Evolutionary conservation across 2,329 filamentous ascomycete genomes (phyloP).

Genomic region (Colletotrichum abscissum): DNA sequence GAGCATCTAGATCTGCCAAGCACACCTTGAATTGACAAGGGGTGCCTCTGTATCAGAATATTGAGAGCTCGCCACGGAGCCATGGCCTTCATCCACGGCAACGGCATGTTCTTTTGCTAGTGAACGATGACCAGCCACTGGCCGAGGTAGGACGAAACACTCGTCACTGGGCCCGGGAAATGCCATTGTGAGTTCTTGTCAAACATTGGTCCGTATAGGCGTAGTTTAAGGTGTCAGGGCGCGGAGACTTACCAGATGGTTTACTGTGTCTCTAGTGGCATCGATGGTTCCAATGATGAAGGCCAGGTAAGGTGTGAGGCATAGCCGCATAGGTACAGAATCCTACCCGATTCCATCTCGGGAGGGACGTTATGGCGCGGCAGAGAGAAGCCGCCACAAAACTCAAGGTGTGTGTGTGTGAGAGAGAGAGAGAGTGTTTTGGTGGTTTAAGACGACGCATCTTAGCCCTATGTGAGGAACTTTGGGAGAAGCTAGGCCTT

Average conservation of each 20-base stretch:
- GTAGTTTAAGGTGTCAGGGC: background rate
- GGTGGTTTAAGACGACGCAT: background rate
- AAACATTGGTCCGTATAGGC: background rate
- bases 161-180: background rate
- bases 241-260: background rate
- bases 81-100: too few species aligned
- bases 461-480: constrained; percentile 13
- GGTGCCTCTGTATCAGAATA: background rate
- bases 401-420: background rate
- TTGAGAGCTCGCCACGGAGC: background rate
- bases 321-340: background rate
- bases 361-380: background rate
- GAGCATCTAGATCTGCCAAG: background rate
- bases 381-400: background rate
- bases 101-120: too few species aligned
- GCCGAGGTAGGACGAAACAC: background rate
- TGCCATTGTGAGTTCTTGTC: background rate
- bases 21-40: background rate
- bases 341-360: background rate
- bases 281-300: too few species aligned
- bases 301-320: background rate
- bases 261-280: too few species aligned
- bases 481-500: constrained; percentile 23
- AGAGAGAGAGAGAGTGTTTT: background rate
- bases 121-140: background rate